These are phyloP conservation scores for Penicillium crystallinum DNA, from an alignment of 495 filamentous ascomycete species.

Conservation along the genomic window DNA sequence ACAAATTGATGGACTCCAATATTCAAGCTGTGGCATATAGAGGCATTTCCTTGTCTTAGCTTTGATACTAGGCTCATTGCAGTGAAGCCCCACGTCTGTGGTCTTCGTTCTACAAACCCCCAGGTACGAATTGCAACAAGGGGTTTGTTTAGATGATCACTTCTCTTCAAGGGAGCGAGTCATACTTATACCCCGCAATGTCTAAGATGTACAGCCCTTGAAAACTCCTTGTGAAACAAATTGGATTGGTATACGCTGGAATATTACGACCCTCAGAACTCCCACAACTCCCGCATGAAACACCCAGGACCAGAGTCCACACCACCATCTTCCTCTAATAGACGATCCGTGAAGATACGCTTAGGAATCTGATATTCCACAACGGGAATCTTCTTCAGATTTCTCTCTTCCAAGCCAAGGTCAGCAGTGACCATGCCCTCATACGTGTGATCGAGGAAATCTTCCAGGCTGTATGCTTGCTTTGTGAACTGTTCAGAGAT, in stretches of 20 bases:
- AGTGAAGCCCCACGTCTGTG: not conserved
- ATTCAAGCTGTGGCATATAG: too few relatives aligned
- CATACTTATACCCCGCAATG: conserved; percentile 3
- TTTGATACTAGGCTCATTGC: not conserved
- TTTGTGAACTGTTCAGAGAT: conserved; percentile 98
- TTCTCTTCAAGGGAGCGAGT: not conserved
- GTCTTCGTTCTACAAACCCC: not conserved
- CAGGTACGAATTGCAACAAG: not conserved
- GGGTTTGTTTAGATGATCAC: not conserved
- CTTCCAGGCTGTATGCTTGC: conserved; percentile 83
- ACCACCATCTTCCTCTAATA: conserved; percentile 42
- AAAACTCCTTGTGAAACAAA: not conserved
- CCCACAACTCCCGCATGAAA: conserved; percentile 38
- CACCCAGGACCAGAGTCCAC: conserved; percentile 36
- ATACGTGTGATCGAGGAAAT: conserved; percentile 95
- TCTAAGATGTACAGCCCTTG: not conserved
- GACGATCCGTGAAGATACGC: conserved; percentile 61
- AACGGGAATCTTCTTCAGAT: conserved; percentile 77
- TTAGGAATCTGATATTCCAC: conserved; percentile 94
- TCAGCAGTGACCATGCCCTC: conserved; percentile 80
- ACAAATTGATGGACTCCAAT: too few relatives aligned
- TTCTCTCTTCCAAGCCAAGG: conserved; percentile 56
- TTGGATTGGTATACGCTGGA: conserved; percentile 10
- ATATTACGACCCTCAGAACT: conserved; percentile 25
- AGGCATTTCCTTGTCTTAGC: too few relatives aligned